Evolutionary conservation across 106 monocot species (phyloP), one percentile per base, ranked within the genome.

Genomic region (Allium cepa): DNA sequence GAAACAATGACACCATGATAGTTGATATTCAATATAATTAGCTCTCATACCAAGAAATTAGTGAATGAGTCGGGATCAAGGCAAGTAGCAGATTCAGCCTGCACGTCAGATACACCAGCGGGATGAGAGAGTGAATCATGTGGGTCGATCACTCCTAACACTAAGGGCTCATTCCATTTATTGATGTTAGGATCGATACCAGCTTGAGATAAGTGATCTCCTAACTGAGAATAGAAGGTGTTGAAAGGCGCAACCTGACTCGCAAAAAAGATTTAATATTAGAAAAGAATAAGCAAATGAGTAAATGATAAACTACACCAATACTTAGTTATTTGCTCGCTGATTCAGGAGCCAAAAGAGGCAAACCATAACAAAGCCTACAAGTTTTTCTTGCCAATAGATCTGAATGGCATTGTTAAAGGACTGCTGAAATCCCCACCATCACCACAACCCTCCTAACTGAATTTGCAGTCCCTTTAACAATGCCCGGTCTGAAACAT

Each of bases 121-220:
- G 92, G 92, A 70, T 97, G 92, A 67, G 92, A 89, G 53, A 92
- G 71, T 26, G 92, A 83, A 79, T 97, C 92, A 78, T 97, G 92
- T 62, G 96, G 88, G 83, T 89, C 96, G 60, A 97, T 85, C 80
- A 84, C 68, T 47, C 96, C 96, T 61, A 92, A 76, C 48, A 89
- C 86, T 64, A 92, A 71, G 8, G 92, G 96, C 63, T 97, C 86
- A 56, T 89, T 80, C 96, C 96, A 97, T 79, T 78, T 84, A 69
- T 89, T 97, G 67, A 84, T 64, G 64, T 50, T 75, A 68, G 84
- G 17, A 79, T 82, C 69, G 16, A 97, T 55, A 56, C 84, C 83
- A 75, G 81, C 85, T 82, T 88, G 79, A 71, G 73, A 72, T 78
- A 97, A 65, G 66, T 97, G 96, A 14, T 88, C 88, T 55, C 70